These are phyloP conservation scores for Tolypocladium cylindrosporum DNA, from an alignment of 2,329 filamentous ascomycete species.

Conservation along the genomic window DNA sequence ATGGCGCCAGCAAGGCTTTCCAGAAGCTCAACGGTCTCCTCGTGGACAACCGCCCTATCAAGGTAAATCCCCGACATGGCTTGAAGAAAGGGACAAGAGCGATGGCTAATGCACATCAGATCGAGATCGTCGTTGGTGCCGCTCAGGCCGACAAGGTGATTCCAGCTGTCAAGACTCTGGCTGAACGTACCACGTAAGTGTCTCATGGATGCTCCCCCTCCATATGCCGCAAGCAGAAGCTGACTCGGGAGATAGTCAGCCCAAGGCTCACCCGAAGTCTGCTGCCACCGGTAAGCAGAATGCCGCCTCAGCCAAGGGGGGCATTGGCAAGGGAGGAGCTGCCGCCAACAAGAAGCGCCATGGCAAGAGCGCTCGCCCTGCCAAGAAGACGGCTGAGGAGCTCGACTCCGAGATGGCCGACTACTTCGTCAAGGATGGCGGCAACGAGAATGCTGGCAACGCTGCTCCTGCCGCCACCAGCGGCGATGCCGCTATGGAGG, in stretches of 20 bases:
- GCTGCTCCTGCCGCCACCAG: conserved; percentile 35
- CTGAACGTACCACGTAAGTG: conserved; percentile 68
- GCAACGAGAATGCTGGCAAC: conserved; percentile 33
- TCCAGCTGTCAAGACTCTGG: conserved; percentile 59
- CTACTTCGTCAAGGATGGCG: conserved; percentile 59
- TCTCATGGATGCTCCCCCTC: neutral
- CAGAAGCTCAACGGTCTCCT: conserved; percentile 77
- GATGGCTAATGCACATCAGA: conserved; percentile 37
- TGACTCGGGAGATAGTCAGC: conserved; percentile 15
- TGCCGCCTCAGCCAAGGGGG: conserved; percentile 31
- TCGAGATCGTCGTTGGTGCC: conserved; percentile 83
- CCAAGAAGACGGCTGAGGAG: conserved; percentile 88
- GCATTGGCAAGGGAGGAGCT: conserved; percentile 34
- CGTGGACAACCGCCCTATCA: conserved; percentile 84
- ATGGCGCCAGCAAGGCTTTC: conserved; percentile 77
- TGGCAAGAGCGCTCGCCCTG: conserved; percentile 51
- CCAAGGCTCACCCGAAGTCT: conserved; percentile 59
- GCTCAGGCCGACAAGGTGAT: conserved; percentile 58
- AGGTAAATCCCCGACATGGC: conserved; percentile 39
- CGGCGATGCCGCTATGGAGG: conserved; percentile 56
- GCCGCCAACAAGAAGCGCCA: conserved; percentile 44
- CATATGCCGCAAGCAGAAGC: neutral
- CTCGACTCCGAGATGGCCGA: conserved; percentile 96
- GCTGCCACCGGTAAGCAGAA: conserved; percentile 65
- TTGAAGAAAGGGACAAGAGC: neutral